Evolutionary conservation across 139 green algal species (phyloP).

Genomic region (Pycnococcus provasolii): DNA sequence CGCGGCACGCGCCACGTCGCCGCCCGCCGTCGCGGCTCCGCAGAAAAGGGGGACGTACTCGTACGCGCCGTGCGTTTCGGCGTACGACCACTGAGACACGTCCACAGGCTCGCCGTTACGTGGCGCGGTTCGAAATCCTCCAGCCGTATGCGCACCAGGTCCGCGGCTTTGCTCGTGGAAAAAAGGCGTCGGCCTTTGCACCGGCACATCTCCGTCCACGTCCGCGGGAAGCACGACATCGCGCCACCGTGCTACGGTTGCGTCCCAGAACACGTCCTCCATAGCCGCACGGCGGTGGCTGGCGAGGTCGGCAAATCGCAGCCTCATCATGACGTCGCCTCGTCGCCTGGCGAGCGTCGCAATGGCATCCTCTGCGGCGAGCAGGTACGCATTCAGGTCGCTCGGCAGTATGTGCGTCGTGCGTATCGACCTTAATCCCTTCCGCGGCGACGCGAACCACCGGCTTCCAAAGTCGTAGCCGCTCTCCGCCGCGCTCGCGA

Average conservation of each 20-base stretch:
- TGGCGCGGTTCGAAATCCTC: neutral
- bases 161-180: neutral
- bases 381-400: slow-evolving; percentile 83
- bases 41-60: slow-evolving; percentile 81
- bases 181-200: neutral
- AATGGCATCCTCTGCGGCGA: slow-evolving; percentile 44
- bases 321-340: slow-evolving; percentile 10
- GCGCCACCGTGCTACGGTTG: slow-evolving; percentile 45
- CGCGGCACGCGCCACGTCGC: slow-evolving; percentile 2
- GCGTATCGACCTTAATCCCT: slow-evolving; percentile 30
- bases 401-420: slow-evolving; percentile 73
- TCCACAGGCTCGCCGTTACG: neutral
- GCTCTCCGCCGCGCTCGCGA: slow-evolving; percentile 75
- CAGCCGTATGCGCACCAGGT: neutral
- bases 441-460: slow-evolving; percentile 28
- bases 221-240: slow-evolving; percentile 44
- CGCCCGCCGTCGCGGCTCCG: slow-evolving; percentile 9
- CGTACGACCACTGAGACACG: neutral
- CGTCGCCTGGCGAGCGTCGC: slow-evolving; percentile 29
- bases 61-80: slow-evolving; percentile 36
- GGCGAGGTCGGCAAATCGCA: slow-evolving; percentile 21
- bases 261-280: slow-evolving; percentile 56
- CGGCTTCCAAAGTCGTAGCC: slow-evolving; percentile 88
- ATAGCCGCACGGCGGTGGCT: slow-evolving; percentile 39
- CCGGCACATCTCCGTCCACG: slow-evolving; percentile 11